Percentiles rank a stretch among this genome's conserved stretches.
phyloP scores from a whole-genome alignment of 2,329 filamentous ascomycete genomes.

The Monosporascus sp. region DNA sequence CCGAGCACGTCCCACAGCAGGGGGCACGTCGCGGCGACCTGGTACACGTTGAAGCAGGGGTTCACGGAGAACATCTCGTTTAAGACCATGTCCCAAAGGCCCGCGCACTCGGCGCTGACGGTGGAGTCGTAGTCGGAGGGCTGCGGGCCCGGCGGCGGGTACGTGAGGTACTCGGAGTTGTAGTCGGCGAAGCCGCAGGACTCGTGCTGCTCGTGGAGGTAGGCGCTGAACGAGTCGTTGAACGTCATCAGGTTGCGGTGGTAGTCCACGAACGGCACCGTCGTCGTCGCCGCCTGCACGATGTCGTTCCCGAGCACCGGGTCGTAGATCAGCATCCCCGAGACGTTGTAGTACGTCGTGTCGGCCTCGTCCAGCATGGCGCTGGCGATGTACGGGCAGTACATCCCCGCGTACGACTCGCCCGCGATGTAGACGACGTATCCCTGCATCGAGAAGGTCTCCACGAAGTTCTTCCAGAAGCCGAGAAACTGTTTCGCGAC shows the following conservation, averaged over 20 bases:
- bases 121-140: slow-evolving; percentile 39
- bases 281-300: slow-evolving; percentile 34
- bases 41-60: slow-evolving; percentile 67
- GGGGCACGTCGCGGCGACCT: slow-evolving; percentile 62
- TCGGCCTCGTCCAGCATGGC: slow-evolving; percentile 44
- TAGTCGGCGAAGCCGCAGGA: slow-evolving; percentile 54
- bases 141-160: slow-evolving; percentile 54
- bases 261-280: slow-evolving; percentile 50
- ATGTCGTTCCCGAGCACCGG: slow-evolving; percentile 51
- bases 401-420: slow-evolving; percentile 48
- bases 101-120: slow-evolving; percentile 42
- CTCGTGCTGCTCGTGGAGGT: slow-evolving; percentile 47
- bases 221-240: slow-evolving; percentile 46
- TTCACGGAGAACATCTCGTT: slow-evolving; percentile 45
- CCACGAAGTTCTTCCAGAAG: slow-evolving; percentile 60
- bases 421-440: slow-evolving; percentile 50
- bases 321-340: slow-evolving; percentile 58
- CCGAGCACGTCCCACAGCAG: slow-evolving; percentile 53
- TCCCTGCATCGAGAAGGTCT: slow-evolving; percentile 47
- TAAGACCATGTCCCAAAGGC: slow-evolving; percentile 48
- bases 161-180: slow-evolving; percentile 50
- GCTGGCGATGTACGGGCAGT: slow-evolving; percentile 52
- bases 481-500: slow-evolving; percentile 67
- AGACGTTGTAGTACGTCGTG: slow-evolving; percentile 44
- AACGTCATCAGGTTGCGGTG: slow-evolving; percentile 51